Base-by-base conservation (phyloP, 169 alveolate genomes). In the Cryptosporidium sp. region DNA sequence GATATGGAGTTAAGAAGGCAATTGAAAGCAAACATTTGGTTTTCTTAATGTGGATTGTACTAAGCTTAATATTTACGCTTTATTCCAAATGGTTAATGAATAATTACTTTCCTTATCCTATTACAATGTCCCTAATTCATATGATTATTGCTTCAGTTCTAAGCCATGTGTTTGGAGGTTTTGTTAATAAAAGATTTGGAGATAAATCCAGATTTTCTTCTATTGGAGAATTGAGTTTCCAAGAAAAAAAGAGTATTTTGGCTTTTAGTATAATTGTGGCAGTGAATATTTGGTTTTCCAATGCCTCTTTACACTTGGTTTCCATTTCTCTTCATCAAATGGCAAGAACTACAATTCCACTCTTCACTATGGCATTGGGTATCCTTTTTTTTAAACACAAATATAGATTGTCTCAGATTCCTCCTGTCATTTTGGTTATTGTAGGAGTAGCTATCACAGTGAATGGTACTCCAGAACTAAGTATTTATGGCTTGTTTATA, bases 361-460 rank as follows among this genome's bases (percentile, higher is more conserved):
- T 85, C 1, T 85, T 85, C 35, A 85, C 92, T 68, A 85, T 85
- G 86, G 75, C 29, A 51, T 21, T 85, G 26, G 72, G 87, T 3
- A 53, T 58, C 7, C 12, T 85, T 8, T 51, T 69, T 33, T 69
- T 70, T 18, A 62, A 84, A 9, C 73, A 68, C 21, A 48, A 68
- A 7, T 85, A 85, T 56, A 65, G 69, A 18, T 29, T 69, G 23
- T n/a, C n/a, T 9, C 86, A 72, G 31, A 44, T 85, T 16, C 92
- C 87, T n/a, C 61, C 85, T 23, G 75, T 85, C 0, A 42, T 85
- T 8, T 33, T 69, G 71, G 92, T 85, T 21, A 70, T 69, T 12
- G 31, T 85, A n/a, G 92, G 92, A 51, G 92, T 85, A 26, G 86
- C 92, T 2, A 44, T 62, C 44, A 85, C 92, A 5, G 86, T 85